Conservation (phyloP, 352 stramenopile species). For the Globisporangium irregulare region DNA sequence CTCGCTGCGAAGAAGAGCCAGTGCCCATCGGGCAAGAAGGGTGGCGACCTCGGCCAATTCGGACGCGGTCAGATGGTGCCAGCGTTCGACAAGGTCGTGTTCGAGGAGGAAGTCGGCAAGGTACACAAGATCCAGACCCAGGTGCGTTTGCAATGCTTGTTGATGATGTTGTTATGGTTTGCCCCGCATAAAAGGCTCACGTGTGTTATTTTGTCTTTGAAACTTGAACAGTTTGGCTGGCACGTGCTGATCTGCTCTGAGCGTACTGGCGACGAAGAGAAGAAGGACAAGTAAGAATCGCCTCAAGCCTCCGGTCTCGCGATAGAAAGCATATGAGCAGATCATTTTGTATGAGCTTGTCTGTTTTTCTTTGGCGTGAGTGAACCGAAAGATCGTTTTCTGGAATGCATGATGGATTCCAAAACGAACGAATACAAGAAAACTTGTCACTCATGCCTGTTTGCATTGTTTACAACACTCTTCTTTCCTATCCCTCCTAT, state of each 20-base stretch:
- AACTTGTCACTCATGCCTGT: not conserved
- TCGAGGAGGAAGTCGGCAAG: conserved; percentile 54
- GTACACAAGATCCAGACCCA: conserved; percentile 81
- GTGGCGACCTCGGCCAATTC: conserved; percentile 67
- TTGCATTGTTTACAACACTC: not conserved
- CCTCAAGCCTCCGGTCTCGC: not conserved
- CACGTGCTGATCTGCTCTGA: conserved; percentile 73
- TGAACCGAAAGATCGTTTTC: not conserved
- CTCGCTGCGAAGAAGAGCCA: conserved; percentile 68
- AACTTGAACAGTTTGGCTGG: conserved; percentile 57
- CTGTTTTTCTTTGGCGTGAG: not conserved
- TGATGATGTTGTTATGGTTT: not conserved
- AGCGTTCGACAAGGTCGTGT: conserved; percentile 77
- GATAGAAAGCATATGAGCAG: not conserved
- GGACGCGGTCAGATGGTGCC: conserved; percentile 73
- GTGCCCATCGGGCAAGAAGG: conserved; percentile 63
- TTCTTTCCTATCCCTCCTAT: not conserved
- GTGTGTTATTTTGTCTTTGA: not conserved
- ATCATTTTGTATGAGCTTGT: not conserved
- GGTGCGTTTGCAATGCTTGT: conserved; percentile 37
- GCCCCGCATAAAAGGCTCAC: not conserved
- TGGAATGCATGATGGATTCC: not conserved
- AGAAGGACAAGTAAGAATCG: conserved; percentile 23
- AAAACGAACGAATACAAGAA: not conserved
- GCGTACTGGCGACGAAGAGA: conserved; percentile 39